Percentiles rank a stretch among this genome's conserved stretches.
phyloP scores from a whole-genome alignment of 2,329 filamentous ascomycete genomes.

The Tolypocladium capitatum region DNA sequence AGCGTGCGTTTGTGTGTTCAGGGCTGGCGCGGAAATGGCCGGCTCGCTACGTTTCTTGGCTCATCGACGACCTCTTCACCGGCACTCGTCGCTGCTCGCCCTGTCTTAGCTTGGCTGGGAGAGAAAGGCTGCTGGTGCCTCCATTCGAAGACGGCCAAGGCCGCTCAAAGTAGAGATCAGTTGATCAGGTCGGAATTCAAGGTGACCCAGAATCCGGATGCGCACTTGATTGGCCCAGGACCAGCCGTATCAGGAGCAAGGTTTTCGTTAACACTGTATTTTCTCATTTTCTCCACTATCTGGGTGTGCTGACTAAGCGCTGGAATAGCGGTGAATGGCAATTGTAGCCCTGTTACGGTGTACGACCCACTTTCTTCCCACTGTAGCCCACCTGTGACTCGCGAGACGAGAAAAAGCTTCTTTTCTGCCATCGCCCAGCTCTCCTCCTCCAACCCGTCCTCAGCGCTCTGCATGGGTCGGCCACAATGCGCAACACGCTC shows the following conservation, averaged over 20 bases:
- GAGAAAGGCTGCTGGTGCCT: too few relatives aligned
- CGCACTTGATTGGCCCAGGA: too few relatives aligned
- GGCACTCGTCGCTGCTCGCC: not conserved
- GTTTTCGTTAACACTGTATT: not conserved
- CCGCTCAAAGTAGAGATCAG: not conserved
- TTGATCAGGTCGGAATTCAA: too few relatives aligned
- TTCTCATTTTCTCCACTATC: not conserved
- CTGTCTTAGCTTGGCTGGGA: not conserved
- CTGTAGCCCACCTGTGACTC: not conserved
- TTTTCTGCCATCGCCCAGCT: not conserved
- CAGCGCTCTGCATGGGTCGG: constrained; percentile 1
- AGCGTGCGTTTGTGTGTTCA: not conserved
- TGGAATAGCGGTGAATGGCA: not conserved
- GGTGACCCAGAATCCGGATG: too few relatives aligned
- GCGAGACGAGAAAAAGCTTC: not conserved
- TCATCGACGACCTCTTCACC: not conserved
- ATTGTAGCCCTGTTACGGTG: not conserved
- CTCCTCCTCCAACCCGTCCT: not conserved
- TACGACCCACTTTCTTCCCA: not conserved
- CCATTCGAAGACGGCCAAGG: not conserved
- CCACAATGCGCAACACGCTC: constrained; percentile 49
- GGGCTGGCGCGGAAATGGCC: too few relatives aligned
- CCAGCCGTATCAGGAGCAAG: not conserved
- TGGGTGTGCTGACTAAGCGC: not conserved
- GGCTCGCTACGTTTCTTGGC: not conserved